These are phyloP conservation scores for Lathyrus oleraceus DNA, from an alignment of 306 rosid genomes.

Conservation along the genomic window DNA sequence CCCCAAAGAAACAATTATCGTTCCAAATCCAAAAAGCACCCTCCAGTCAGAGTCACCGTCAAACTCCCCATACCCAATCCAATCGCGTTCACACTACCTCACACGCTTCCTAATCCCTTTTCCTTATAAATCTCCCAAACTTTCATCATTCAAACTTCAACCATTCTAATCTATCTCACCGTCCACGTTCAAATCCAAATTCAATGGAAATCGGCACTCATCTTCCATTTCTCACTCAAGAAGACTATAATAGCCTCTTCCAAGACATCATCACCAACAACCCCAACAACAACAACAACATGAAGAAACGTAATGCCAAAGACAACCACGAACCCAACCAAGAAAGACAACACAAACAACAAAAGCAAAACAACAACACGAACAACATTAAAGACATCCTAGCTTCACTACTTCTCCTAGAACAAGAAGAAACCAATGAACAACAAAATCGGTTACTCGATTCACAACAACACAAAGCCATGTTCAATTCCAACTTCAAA, in stretches of 20 bases:
- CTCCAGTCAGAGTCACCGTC: slow-evolving; percentile 49
- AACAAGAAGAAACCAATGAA: slow-evolving; percentile 58
- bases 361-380: neutral
- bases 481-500: slow-evolving; percentile 30
- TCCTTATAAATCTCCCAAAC: neutral
- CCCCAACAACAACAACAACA: slow-evolving; percentile 12
- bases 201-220: slow-evolving; percentile 54
- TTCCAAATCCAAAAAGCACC: slow-evolving; percentile 9
- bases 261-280: slow-evolving; percentile 44
- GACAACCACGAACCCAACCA: slow-evolving; percentile 23
- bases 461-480: slow-evolving; percentile 29
- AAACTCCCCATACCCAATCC: slow-evolving; percentile 21
- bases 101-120: slow-evolving; percentile 44
- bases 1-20: slow-evolving; percentile 7
- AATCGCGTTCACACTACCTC: slow-evolving; percentile 58
- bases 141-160: slow-evolving; percentile 45
- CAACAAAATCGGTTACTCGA: slow-evolving; percentile 32
- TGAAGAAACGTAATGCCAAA: slow-evolving; percentile 39
- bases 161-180: neutral
- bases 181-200: neutral
- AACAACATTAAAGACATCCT: slow-evolving; percentile 42
- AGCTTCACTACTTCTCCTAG: slow-evolving; percentile 47
- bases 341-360: neutral
- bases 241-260: slow-evolving; percentile 47
- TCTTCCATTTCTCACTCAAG: slow-evolving; percentile 50